Conservation (phyloP, 2,329 filamentous ascomycete genomes). For the Arthroderma uncinatum region DNA sequence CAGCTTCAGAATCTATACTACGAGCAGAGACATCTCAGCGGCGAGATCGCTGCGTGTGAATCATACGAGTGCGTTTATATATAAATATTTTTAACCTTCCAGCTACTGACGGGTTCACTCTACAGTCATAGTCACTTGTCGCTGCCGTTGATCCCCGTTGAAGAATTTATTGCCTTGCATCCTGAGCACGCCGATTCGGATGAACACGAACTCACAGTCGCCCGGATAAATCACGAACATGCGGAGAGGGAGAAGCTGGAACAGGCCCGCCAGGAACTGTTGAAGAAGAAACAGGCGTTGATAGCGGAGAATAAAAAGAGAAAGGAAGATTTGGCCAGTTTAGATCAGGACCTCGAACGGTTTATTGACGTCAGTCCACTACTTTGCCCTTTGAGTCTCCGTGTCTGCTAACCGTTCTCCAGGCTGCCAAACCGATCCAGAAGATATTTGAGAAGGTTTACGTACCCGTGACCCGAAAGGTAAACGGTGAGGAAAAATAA, state of each 20-base stretch:
- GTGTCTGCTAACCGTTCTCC: slow-evolving; percentile 6
- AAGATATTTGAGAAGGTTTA: slow-evolving; percentile 69
- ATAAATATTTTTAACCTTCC: neutral
- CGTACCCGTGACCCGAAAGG: slow-evolving; percentile 16
- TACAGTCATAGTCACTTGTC: slow-evolving; percentile 73
- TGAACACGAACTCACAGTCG: slow-evolving; percentile 75
- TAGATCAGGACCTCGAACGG: slow-evolving; percentile 86
- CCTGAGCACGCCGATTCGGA: slow-evolving; percentile 62
- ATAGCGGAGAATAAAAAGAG: slow-evolving; percentile 77
- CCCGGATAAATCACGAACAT: slow-evolving; percentile 83
- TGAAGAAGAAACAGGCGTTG: slow-evolving; percentile 60
- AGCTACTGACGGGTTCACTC: slow-evolving; percentile 2
- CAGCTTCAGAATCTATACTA: slow-evolving; percentile 95
- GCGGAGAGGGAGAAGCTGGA: slow-evolving; percentile 75
- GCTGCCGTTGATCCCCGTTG: slow-evolving; percentile 70
- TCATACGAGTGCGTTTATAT: slow-evolving; percentile 62
- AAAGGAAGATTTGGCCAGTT: slow-evolving; percentile 80
- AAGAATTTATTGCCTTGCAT: slow-evolving; percentile 66
- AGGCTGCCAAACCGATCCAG: slow-evolving; percentile 82
- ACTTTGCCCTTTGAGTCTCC: too few species aligned
- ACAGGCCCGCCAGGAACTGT: slow-evolving; percentile 64
- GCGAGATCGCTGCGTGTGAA: slow-evolving; percentile 83
- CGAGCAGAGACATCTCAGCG: slow-evolving; percentile 79
- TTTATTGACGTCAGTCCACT: slow-evolving; percentile 66
- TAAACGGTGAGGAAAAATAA: slow-evolving; percentile 6